A percentile compares a stretch with the other conserved stretches of the same genome.
phyloP scores from a whole-genome alignment of 2,329 filamentous ascomycete genomes.

The Teratosphaeria zuluensis region DNA sequence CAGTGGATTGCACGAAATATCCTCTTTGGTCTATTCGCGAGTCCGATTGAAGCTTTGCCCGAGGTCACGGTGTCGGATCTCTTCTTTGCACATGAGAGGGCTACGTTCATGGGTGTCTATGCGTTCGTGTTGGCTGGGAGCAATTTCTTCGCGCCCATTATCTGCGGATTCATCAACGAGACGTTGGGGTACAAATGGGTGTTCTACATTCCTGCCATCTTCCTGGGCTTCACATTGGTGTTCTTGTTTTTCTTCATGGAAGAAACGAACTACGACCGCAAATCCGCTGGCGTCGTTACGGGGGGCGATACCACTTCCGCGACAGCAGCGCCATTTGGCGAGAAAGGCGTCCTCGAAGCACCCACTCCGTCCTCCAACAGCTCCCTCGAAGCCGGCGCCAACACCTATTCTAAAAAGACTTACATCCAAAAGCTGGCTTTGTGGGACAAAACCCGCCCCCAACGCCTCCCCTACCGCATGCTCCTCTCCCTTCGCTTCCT shows the following conservation, averaged over 20 bases:
- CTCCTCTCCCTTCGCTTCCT: conserved; percentile 25
- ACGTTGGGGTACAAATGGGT: conserved; percentile 33
- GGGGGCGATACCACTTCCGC: no score
- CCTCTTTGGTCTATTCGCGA: conserved; percentile 38
- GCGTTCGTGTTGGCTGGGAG: conserved; percentile 14
- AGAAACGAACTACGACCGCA: conserved; percentile 44
- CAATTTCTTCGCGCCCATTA: conserved; percentile 27
- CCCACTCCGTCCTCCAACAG: not conserved
- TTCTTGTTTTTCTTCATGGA: conserved; percentile 51
- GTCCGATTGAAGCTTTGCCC: conserved; percentile 41
- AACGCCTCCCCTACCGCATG: conserved; percentile 21
- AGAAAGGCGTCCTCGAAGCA: not conserved
- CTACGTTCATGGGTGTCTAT: conserved; percentile 21
- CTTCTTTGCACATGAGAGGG: conserved; percentile 23
- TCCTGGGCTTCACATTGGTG: conserved; percentile 38
- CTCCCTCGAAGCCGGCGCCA: not conserved
- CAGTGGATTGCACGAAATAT: conserved; percentile 41
- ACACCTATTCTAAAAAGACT: conserved; percentile 3
- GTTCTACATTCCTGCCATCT: conserved; percentile 44
- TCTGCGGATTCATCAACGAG: conserved; percentile 42
- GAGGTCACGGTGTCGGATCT: conserved; percentile 24
- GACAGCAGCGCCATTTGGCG: not conserved
- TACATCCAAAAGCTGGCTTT: conserved; percentile 15
- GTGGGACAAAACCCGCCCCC: conserved; percentile 11
- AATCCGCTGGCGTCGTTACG: conserved; percentile 1